These are phyloP conservation scores for Cucurbitaria berberidis DNA, from an alignment of 2,329 filamentous ascomycete genomes.

Conservation along the genomic window DNA sequence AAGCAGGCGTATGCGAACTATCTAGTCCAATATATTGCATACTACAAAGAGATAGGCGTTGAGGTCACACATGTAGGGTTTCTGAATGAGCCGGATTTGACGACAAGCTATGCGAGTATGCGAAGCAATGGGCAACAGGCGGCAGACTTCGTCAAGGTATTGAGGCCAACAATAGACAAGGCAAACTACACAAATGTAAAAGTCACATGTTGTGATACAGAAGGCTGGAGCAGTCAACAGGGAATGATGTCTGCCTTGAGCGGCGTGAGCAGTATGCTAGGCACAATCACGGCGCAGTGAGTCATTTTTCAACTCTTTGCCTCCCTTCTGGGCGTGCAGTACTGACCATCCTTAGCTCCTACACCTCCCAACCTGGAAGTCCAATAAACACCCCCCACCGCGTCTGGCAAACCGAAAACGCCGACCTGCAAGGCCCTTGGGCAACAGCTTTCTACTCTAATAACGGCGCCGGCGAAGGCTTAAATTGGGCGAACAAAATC, in stretches of 20 bases:
- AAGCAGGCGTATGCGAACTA: slow-evolving; percentile 58
- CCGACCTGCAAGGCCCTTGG: slow-evolving; percentile 52
- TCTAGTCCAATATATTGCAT: slow-evolving; percentile 55
- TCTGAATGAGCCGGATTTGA: slow-evolving; percentile 55
- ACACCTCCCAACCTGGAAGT: slow-evolving; percentile 24
- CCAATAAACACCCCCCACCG: slow-evolving; percentile 47
- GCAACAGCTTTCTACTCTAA: slow-evolving; percentile 54
- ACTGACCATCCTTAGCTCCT: slow-evolving; percentile 15
- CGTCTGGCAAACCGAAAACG: slow-evolving; percentile 62
- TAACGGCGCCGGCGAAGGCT: slow-evolving; percentile 58
- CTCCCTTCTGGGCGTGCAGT: not conserved
- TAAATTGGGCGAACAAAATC: slow-evolving; percentile 63
- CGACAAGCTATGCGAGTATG: slow-evolving; percentile 49
- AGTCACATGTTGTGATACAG: slow-evolving; percentile 55
- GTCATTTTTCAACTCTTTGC: slow-evolving; percentile 1
- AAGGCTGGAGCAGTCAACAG: slow-evolving; percentile 49
- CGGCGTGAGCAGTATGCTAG: slow-evolving; percentile 23
- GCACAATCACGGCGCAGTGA: slow-evolving; percentile 35
- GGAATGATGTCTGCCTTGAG: slow-evolving; percentile 28
- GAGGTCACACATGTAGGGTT: slow-evolving; percentile 53
- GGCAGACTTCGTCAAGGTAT: slow-evolving; percentile 58
- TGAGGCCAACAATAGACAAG: slow-evolving; percentile 49
- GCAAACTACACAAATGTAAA: slow-evolving; percentile 45
- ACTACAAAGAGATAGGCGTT: slow-evolving; percentile 52
- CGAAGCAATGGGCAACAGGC: slow-evolving; percentile 55